These are phyloP conservation scores for Phascolomyces articulosus DNA, from an alignment of 371 early-diverging fungal genomes.

Conservation along the genomic window DNA sequence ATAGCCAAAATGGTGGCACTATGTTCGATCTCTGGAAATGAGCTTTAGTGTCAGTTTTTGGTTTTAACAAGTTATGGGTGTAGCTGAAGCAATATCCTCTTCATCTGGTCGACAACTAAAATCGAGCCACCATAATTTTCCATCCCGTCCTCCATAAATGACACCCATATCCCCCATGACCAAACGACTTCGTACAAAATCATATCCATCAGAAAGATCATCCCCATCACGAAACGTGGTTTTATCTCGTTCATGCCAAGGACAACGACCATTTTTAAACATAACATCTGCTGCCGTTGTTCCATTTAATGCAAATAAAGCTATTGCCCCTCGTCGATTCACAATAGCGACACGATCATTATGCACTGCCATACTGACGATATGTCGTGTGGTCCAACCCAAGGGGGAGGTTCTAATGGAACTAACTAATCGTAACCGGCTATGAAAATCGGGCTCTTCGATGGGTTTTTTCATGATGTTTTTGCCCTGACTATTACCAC, in stretches of 20 bases:
- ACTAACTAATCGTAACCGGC: constrained; percentile 22
- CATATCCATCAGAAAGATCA: constrained; percentile 49
- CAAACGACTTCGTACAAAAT: constrained; percentile 38
- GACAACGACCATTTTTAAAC: constrained; percentile 12
- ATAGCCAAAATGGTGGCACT: constrained; percentile 90
- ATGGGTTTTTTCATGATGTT: neutral
- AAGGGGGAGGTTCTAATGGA: constrained; percentile 43
- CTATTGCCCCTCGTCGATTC: constrained; percentile 46
- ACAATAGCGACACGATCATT: constrained; percentile 39
- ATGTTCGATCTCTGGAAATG: constrained; percentile 75
- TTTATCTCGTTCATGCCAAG: constrained; percentile 36
- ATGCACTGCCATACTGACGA: constrained; percentile 34
- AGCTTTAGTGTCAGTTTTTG: constrained; percentile 91
- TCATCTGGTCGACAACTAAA: constrained; percentile 32
- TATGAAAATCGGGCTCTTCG: constrained; percentile 23
- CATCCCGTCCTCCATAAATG: constrained; percentile 40
- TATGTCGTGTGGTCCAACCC: constrained; percentile 27
- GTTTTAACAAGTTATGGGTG: constrained; percentile 55
- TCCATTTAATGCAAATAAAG: constrained; percentile 43
- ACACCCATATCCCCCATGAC: constrained; percentile 46
- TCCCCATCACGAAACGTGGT: constrained; percentile 33
- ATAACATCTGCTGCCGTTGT: constrained; percentile 38
- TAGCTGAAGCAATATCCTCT: neutral
- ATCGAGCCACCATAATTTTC: constrained; percentile 49
- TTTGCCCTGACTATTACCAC: neutral